Evolutionary conservation across 179 eudicot species (phyloP).

Genomic region (Actinidia arguta): DNA sequence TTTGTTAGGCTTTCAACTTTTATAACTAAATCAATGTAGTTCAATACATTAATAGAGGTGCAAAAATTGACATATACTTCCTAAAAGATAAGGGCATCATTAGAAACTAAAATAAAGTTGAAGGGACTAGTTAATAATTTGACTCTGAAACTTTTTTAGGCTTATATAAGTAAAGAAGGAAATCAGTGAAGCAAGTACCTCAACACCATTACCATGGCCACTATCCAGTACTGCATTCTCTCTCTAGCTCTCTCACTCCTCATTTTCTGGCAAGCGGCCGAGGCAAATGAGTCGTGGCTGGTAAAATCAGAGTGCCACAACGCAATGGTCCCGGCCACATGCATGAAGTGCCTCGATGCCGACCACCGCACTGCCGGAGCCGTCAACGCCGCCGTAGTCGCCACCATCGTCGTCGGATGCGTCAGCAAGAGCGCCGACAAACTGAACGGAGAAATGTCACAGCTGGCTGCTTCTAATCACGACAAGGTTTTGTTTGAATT

Average conservation of each 20-base stretch:
- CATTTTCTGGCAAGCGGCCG: constrained; percentile 10
- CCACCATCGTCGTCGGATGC: constrained; percentile 15
- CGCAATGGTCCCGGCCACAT: constrained; percentile 8
- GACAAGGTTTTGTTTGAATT: neutral
- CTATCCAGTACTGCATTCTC: neutral
- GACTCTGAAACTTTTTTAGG: no score
- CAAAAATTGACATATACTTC: no score
- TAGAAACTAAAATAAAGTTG: no score
- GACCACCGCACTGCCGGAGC: neutral
- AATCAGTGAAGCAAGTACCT: neutral
- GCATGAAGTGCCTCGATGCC: constrained; percentile 22
- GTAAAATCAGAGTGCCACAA: neutral
- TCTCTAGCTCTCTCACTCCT: neutral
- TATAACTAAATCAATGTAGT: no score
- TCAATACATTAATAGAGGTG: no score
- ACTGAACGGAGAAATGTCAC: neutral
- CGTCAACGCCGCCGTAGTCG: neutral
- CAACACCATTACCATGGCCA: constrained; percentile 8
- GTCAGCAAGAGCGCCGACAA: neutral
- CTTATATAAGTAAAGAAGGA: constrained; percentile 5
- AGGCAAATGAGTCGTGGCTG: constrained; percentile 15
- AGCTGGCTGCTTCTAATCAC: neutral
- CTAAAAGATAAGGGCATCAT: no score
- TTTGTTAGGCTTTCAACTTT: no score
- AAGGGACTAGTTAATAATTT: no score